These are phyloP conservation scores for Hemisphaericaspora nanyangensis DNA, from an alignment of 805 yeast species.

Conservation along the genomic window DNA sequence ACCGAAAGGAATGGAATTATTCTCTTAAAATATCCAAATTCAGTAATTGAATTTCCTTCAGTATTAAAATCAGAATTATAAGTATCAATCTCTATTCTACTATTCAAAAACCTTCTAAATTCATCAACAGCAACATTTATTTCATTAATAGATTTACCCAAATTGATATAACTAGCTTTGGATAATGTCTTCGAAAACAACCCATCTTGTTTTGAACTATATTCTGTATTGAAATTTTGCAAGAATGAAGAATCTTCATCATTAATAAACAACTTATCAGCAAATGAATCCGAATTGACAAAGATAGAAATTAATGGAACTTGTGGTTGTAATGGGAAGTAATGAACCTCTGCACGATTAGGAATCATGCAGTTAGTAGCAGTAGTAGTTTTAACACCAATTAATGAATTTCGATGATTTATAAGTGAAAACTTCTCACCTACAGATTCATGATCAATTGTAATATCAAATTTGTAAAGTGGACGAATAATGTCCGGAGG, in stretches of 20 bases:
- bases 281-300: constrained; percentile 28
- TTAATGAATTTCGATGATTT: constrained; percentile 3
- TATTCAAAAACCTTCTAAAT: constrained; percentile 38
- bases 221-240: constrained; percentile 7
- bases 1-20: constrained; percentile 39
- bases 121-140: constrained; percentile 46
- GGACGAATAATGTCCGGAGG: constrained; percentile 47
- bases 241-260: constrained; percentile 22
- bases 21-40: constrained; percentile 30
- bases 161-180: constrained; percentile 20
- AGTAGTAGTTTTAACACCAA: too few species aligned
- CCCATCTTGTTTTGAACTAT: constrained; percentile 1
- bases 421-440: constrained; percentile 27
- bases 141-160: constrained; percentile 51
- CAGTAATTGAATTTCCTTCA: constrained; percentile 17
- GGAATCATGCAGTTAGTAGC: neutral
- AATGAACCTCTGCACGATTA: neutral
- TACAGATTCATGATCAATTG: constrained; percentile 39
- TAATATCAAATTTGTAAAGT: constrained; percentile 43
- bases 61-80: constrained; percentile 13
- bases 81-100: constrained; percentile 26
- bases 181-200: neutral
- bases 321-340: constrained; percentile 20
- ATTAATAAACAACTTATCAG: constrained; percentile 24
- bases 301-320: constrained; percentile 30